Conservation (phyloP, 2,329 filamentous ascomycete genomes). For the Microcyclospora pomicola region DNA sequence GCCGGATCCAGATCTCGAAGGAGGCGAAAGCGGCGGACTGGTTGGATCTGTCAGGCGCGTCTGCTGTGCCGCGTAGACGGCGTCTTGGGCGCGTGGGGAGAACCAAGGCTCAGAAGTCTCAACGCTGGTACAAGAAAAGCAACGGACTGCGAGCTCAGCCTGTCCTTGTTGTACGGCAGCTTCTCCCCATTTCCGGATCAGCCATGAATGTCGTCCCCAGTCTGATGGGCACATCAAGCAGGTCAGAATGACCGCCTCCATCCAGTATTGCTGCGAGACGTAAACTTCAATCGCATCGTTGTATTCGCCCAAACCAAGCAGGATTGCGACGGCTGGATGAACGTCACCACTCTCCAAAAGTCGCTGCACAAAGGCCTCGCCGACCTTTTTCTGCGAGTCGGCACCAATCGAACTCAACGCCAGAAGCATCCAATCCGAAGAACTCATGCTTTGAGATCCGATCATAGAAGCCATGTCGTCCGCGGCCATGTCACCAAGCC, state of each 20-base stretch:
- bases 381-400: slow-evolving; percentile 73
- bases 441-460: slow-evolving; percentile 71
- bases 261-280: slow-evolving; percentile 74
- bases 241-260: slow-evolving; percentile 84
- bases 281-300: slow-evolving; percentile 96
- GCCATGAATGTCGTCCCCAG: slow-evolving; percentile 79
- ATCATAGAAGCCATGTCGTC: slow-evolving; percentile 68
- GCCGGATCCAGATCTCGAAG: slow-evolving; percentile 38
- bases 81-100: slow-evolving; percentile 59
- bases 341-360: slow-evolving; percentile 80
- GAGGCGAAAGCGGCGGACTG: slow-evolving; percentile 62
- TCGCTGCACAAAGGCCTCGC: slow-evolving; percentile 78
- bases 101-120: slow-evolving; percentile 80
- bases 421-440: slow-evolving; percentile 92
- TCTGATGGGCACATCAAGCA: slow-evolving; percentile 71
- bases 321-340: slow-evolving; percentile 81
- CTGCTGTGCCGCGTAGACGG: slow-evolving; percentile 42
- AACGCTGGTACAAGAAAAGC: slow-evolving; percentile 78
- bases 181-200: slow-evolving; percentile 91
- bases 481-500: slow-evolving; percentile 74
- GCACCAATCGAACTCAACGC: slow-evolving; percentile 75
- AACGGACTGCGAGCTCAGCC: slow-evolving; percentile 80
- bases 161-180: slow-evolving; percentile 76
- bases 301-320: slow-evolving; percentile 81
- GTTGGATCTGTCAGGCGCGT: slow-evolving; percentile 33